Evolutionary conservation across 1,284 basidiomycete genomes (phyloP).

Genomic region (Phylloporus sp.): DNA sequence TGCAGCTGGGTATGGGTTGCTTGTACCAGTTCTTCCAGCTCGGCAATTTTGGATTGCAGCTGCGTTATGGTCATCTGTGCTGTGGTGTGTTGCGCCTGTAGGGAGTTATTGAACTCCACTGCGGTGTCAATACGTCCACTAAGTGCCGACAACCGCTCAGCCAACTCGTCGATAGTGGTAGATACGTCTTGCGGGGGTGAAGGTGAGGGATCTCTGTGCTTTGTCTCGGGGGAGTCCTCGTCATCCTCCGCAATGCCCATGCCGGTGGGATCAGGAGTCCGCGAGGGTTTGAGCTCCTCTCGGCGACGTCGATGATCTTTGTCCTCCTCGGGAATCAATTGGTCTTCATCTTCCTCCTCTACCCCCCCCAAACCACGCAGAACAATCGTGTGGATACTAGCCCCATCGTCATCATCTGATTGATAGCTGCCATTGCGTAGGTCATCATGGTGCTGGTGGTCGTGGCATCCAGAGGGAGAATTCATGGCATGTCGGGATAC

Average conservation of each 20-base stretch:
- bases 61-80: constrained; percentile 64
- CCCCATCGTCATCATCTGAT: constrained; percentile 65
- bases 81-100: constrained; percentile 82
- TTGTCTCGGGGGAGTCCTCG: constrained; percentile 36
- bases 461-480: constrained; percentile 34
- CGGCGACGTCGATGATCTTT: constrained; percentile 55
- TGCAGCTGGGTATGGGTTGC: constrained; percentile 48
- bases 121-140: constrained; percentile 82
- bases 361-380: constrained; percentile 77
- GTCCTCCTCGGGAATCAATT: constrained; percentile 53
- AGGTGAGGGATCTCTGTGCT: constrained; percentile 24
- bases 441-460: constrained; percentile 37
- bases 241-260: constrained; percentile 67
- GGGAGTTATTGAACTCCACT: constrained; percentile 73
- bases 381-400: constrained; percentile 69
- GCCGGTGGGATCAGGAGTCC: constrained; percentile 78
- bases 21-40: constrained; percentile 65
- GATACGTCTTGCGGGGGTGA: constrained; percentile 32
- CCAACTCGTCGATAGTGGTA: constrained; percentile 63
- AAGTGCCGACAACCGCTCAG: constrained; percentile 76
- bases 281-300: constrained; percentile 70
- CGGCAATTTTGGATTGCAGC: constrained; percentile 58
- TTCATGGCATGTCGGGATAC: constrained; percentile 27
- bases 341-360: constrained; percentile 77
- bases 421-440: constrained; percentile 40